Base-by-base conservation (phyloP, 805 yeast species). In the Lipomyces orientalis region DNA sequence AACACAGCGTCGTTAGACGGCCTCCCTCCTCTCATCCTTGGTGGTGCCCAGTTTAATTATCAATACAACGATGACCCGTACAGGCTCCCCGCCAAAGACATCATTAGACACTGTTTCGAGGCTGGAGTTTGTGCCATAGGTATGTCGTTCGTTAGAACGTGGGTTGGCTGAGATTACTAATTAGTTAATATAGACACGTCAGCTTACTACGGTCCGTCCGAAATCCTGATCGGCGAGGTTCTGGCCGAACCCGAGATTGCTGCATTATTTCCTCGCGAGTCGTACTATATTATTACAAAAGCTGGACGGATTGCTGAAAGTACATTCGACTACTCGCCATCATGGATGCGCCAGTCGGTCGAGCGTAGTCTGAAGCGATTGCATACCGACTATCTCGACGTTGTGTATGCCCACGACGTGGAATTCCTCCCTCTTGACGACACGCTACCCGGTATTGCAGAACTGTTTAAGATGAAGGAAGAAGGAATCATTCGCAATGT, bases 181-280 rank as follows among this genome's bases (percentile, higher is more conserved):
- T 64, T 19, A 54, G 46, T 10, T 19, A 9, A n/a, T 43, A n/a
- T 39, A 68, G 98, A 93, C 75, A 92, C 98, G 0, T 90, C 97
- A 0, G 97, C 98, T 2, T 93, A 91, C 79, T 93, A 93, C 76
- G 98, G 98, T 0, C 91, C 91, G 0, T 90, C 97, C 4, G 98
- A 93, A 75, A 82, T 79, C 22, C 71, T 93, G 14, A 76, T 91
- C 5, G 98, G 98, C 1, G 68, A 82, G 16, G 94, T 93, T 0
- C 79, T 93, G 71, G 76, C 78, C 31, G 64, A 75, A 0, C 69
- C 80, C 37, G 71, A 77, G 4, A 60, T 80, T 8, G 75, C 75
- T 4, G 76, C 76, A 1, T 81, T 82, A 51, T 76, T 75, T 60
- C 82, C 87, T 0, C 83, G 98, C 67, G 88, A 88, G 4, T 75